Evolutionary conservation across 441 rosid genomes (phyloP), one percentile per base, ranked within the genome.

Genomic region (Corymbia calophylla): DNA sequence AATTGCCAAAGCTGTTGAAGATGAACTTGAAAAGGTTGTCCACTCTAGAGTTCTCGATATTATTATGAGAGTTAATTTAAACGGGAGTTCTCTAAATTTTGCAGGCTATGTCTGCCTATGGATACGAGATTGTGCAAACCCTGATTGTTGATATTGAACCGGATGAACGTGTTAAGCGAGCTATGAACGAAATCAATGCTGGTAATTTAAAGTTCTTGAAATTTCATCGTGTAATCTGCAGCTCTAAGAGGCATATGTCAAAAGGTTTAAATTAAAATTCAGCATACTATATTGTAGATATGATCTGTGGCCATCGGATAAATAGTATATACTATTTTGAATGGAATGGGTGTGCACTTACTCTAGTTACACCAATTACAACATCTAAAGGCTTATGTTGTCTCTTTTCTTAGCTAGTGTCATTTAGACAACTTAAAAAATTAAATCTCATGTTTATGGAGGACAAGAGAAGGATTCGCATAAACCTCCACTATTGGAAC

Each of bases 1-100:
- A 7, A 95, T 95, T 87, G 97, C 96, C 3, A 94, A 92, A 91
- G 93, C 95, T 90, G 97, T 95, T 53, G 96, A 95, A 92, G 92
- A 93, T 8, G 96, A 95, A 88, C 96, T 95, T 21, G 95, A 95
- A 88, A 95, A 95, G 96, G 95, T 95, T 39, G 51, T 25, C n/a
- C 84, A 23, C n/a, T 77, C 51, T 23, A 77, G n/a, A 77, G n/a
- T 77, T 39, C n/a, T 77, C 5, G 17, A 77, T 77, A 39, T 77
- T 39, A 12, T 23, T 77, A 39, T 12, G 84, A 77, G 51, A 77
- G 51, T 77, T 44, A 77, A 44, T 39, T 17, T 77, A 51, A 77
- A 12, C n/a, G 6, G 51, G 84, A 77, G 84, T 77, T 39, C 49
- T 77, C 49, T 77, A 21, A 21, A 77, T 62, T 87, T 47, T 49